Base-by-base conservation (phyloP, 2,329 filamentous ascomycete genomes). In the Metarhizium robertsii region DNA sequence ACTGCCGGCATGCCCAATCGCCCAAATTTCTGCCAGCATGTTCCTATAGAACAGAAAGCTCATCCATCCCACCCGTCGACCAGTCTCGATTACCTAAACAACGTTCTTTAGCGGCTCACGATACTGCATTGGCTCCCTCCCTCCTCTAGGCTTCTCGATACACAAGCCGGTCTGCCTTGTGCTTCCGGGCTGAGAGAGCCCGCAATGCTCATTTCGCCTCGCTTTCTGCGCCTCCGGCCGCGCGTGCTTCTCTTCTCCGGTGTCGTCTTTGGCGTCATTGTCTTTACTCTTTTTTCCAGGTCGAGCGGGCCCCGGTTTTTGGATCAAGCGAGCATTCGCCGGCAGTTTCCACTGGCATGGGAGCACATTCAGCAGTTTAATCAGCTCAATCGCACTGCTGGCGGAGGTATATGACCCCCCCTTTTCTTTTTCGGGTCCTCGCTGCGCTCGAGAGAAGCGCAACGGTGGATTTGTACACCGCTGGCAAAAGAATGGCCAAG, bases 311-410 rank as follows among this genome's bases (percentile, higher is more conserved):
- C 55, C 13, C 48, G 40, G 13, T n/a, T 50, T 20, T 7, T 54
- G 30, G 25, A 11, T 8, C 11, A 52, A 14, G 53, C 32, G 36
- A 42, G 14, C n/a, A 49, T 59, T 20, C 45, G 55, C 38, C 53
- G 43, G 16, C 34, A 43, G 60, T 52, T 60, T 59, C 34, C 61
- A 7, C 14, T 61, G 38, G 56, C 59, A 7, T 63, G 61, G 61
- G 52, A 56, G 6, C 61, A 61, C 29, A 55, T 63, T 20, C 58
- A 61, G 34, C 45, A 55, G 16, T 60, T 53, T 6, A 58, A 60
- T 18, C 45, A 55, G 16, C 59, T 53, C 5, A 58, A 60, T 18
- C 54, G 56, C 45, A 55, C 51, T 10, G 60, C 11, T 13, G 18
- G 61, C 18, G 61, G 61, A 56, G 61, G 61, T 63, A 53, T 51